Conservation (phyloP, 495 filamentous ascomycete genomes). For the Cudoniella acicularis region DNA sequence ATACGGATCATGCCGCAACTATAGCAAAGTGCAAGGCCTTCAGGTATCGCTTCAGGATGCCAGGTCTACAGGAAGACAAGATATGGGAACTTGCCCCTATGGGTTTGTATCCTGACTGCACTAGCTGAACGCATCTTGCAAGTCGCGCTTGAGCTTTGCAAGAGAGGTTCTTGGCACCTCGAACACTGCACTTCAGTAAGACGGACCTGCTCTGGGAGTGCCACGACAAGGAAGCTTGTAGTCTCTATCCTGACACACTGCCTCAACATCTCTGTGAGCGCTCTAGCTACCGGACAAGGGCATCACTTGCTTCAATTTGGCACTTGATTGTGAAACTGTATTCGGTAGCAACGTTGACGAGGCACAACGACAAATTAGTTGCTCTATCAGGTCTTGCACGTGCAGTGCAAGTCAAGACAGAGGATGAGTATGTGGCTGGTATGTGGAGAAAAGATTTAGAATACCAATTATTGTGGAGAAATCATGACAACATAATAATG, state of each 20-base stretch:
- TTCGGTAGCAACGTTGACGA: neutral
- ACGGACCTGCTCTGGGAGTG: neutral
- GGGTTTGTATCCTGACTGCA: neutral
- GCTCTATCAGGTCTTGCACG: conserved; percentile 6
- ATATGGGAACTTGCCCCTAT: neutral
- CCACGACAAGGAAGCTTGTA: neutral
- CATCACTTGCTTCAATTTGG: neutral
- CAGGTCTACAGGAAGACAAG: neutral
- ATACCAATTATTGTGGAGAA: conserved; percentile 3
- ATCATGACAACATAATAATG: neutral
- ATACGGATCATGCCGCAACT: neutral
- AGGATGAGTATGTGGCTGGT: conserved; percentile 7
- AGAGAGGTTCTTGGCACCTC: conserved; percentile 1
- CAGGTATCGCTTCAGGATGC: neutral
- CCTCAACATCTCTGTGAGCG: neutral
- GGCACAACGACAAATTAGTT: conserved; percentile 6
- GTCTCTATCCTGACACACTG: neutral
- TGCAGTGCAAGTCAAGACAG: neutral
- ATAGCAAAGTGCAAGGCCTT: neutral
- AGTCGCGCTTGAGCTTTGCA: neutral
- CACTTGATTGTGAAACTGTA: conserved; percentile 3
- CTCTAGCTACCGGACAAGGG: neutral
- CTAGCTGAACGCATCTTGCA: conserved; percentile 16
- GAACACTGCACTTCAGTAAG: neutral
- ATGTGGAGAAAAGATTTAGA: conserved; percentile 10